These are phyloP conservation scores for Nelumbo lutea DNA, from an alignment of 164 flowering plant genomes.

Conservation along the genomic window DNA sequence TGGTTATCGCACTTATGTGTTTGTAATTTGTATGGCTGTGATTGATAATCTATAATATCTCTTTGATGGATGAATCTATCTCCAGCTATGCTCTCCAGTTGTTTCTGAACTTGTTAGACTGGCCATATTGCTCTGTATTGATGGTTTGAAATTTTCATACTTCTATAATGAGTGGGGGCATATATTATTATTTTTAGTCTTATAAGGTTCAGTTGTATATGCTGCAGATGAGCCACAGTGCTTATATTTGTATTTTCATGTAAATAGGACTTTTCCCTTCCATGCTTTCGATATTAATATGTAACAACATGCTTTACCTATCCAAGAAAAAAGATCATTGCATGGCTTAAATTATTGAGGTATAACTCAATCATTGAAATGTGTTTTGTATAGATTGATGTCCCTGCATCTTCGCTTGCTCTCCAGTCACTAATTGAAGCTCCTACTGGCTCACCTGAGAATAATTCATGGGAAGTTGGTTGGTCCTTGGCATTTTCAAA, in stretches of 20 bases:
- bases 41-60: not conserved
- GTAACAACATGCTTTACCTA: too few relatives aligned
- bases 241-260: too few relatives aligned
- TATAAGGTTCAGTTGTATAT: too few relatives aligned
- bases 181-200: too few relatives aligned
- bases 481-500: constrained; percentile 68
- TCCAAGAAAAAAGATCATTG: not conserved
- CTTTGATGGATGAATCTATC: not conserved
- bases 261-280: too few relatives aligned
- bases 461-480: constrained; percentile 83
- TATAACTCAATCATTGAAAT: not conserved
- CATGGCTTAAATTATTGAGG: not conserved
- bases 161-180: too few relatives aligned
- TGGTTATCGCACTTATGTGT: not conserved
- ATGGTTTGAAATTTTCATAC: not conserved
- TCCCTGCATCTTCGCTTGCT: constrained; percentile 61
- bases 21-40: not conserved
- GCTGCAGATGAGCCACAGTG: too few relatives aligned
- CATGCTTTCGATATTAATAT: too few relatives aligned
- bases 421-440: constrained; percentile 65
- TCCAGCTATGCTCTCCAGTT: not conserved
- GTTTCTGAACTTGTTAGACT: not conserved
- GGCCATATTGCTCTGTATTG: not conserved
- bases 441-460: constrained; percentile 46
- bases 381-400: constrained; percentile 52